A percentile compares a stretch with the other conserved stretches of the same genome.
phyloP scores from a whole-genome alignment of 2,329 filamentous ascomycete species.

The Taxawa tesnikishii region DNA sequence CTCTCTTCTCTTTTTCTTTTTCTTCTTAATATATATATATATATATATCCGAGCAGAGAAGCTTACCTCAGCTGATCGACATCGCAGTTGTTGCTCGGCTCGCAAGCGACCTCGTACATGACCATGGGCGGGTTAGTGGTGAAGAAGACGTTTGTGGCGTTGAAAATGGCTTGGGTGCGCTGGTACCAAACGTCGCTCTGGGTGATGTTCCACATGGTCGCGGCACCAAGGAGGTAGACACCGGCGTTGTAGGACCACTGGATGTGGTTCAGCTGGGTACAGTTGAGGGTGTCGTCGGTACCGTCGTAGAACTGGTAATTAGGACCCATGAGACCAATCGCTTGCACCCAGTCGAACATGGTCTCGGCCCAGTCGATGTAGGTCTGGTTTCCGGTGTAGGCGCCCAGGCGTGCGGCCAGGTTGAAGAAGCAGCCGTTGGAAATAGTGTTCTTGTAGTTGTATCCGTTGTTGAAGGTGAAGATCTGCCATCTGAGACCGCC shows the following conservation, averaged over 20 bases:
- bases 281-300: slow-evolving; percentile 30
- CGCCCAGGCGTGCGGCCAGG: slow-evolving; percentile 28
- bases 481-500: slow-evolving; percentile 27
- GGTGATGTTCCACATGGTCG: slow-evolving; percentile 31
- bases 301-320: slow-evolving; percentile 34
- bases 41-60: no score
- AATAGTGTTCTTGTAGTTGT: slow-evolving; percentile 46
- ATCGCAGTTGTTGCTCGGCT: slow-evolving; percentile 27
- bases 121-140: slow-evolving; percentile 20
- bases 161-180: slow-evolving; percentile 12
- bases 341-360: slow-evolving; percentile 22
- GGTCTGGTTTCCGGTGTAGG: slow-evolving; percentile 33
- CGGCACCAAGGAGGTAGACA: slow-evolving; percentile 32
- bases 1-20: no score
- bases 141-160: slow-evolving; percentile 26
- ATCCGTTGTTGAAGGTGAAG: slow-evolving; percentile 37
- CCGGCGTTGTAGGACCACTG: slow-evolving; percentile 34
- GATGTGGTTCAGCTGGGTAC: slow-evolving; percentile 30
- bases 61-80: slow-evolving; percentile 25
- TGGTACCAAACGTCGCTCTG: slow-evolving; percentile 14
- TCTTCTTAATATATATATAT: no score
- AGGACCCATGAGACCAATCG: slow-evolving; percentile 45
- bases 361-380: slow-evolving; percentile 53
- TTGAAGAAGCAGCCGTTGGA: slow-evolving; percentile 42
- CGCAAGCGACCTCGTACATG: slow-evolving; percentile 34